Base-by-base conservation (phyloP, 2,329 filamentous ascomycete genomes). In the Fusarium tupiense region DNA sequence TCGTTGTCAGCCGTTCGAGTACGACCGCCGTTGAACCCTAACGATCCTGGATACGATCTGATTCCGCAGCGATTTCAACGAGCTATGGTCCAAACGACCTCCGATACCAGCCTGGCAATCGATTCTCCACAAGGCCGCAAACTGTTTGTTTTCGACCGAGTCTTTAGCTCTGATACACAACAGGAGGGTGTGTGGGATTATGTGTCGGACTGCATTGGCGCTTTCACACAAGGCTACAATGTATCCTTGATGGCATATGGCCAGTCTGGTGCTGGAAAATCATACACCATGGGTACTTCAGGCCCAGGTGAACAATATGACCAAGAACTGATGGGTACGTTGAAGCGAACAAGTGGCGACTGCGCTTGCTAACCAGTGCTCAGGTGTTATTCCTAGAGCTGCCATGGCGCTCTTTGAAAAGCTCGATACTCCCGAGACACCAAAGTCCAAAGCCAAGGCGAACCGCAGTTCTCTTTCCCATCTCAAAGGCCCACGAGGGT, bases 241-340 rank as follows among this genome's bases (percentile, higher is more conserved):
- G 96, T 99, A 67, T 99, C 96, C 8, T 91, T 99, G 57, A 86
- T 99, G 78, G 96, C 96, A 54, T 99, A 99, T 80, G 96, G 96
- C 75, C 96, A 99, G 86, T 99, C 96, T 35, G 96, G 96, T 64
- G 95, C 96, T 17, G 96, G 96, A 77, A 99, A 99, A 85, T 98
- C 96, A 6, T 98, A 97, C 81, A 99, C 96, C 1, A 99, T 99
- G 96, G 96, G 96, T 65, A 99, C 96, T 0, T 95, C 96, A 2
- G 95, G 95, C 9, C 94, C 95, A 5, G 83, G 83, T 29, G 95
- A 98, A 79, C 93, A 97, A 79, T 87, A 86, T 33, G 88, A 96
- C 77, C 75, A 87, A 37, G 89, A 92, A 13, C 83, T 90, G 37
- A 96, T 96, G 93, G 95, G 94, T 96, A 88, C 83, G 92, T 84